These are phyloP conservation scores for Potentilla sterilis DNA, from an alignment of 306 rosid species.

Conservation along the genomic window DNA sequence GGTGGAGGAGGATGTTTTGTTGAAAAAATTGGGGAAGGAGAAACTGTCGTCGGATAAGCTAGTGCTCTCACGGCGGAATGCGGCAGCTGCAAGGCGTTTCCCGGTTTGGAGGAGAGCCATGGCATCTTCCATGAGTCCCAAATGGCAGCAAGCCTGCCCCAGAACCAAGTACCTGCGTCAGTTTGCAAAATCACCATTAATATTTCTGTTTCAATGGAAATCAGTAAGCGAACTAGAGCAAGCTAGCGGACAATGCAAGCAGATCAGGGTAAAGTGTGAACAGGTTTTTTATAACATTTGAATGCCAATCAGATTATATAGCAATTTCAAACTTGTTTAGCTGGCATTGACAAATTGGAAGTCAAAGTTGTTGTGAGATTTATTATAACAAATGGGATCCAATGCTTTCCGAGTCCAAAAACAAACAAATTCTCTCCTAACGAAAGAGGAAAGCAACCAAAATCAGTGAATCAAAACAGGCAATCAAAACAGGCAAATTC, in stretches of 20 bases:
- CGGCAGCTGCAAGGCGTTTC: conserved; percentile 83
- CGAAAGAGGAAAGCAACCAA: not conserved
- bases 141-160: conserved; percentile 89
- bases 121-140: conserved; percentile 95
- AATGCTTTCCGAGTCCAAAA: not conserved
- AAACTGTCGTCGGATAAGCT: conserved; percentile 91
- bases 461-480: not conserved
- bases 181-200: not conserved
- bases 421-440: not conserved
- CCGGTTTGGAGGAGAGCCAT: conserved; percentile 95
- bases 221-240: not conserved
- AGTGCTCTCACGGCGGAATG: conserved; percentile 86
- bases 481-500: not conserved
- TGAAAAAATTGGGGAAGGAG: conserved; percentile 38
- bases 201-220: not conserved
- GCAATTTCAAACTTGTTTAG: not conserved
- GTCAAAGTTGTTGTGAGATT: not conserved
- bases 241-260: not conserved
- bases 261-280: not conserved
- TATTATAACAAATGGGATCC: not conserved
- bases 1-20: conserved; percentile 27
- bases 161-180: conserved; percentile 73
- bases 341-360: conserved; percentile 6
- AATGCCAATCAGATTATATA: not conserved
- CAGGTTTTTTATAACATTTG: not conserved